Base-by-base conservation (phyloP, 768 basidiomycete species). In the Leccinum subgranulosum region DNA sequence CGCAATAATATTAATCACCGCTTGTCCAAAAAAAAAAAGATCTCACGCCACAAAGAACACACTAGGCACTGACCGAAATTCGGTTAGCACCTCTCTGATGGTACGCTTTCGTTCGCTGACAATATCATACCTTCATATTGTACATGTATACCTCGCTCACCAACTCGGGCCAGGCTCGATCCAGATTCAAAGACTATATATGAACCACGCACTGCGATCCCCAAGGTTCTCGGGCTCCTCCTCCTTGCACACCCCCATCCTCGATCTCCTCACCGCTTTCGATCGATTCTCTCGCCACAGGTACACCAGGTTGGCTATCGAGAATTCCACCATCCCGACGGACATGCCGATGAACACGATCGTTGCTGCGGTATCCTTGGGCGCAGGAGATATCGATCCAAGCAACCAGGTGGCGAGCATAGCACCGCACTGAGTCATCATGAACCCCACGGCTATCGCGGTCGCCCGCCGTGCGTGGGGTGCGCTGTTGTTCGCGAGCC, bases 31-130 rank as follows among this genome's bases (percentile, higher is more conserved):
- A 27, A 27, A 27, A 27, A 27, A 23, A 23, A n/a, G n/a, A n/a
- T n/a, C n/a, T n/a, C n/a, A n/a, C n/a, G n/a, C n/a, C n/a, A n/a
- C n/a, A n/a, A n/a, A n/a, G n/a, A n/a, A n/a, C n/a, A n/a, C n/a
- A n/a, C n/a, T n/a, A n/a, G 23, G 23, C 23, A 23, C 23, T 23
- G 23, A 23, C 23, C 23, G 23, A 23, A 23, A 23, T 23, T 23
- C 23, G 23, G 23, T 23, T 23, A 23, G 23, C 23, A 23, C 23
- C 23, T 23, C 23, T 23, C 23, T 23, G 23, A 23, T 23, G 0
- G 92, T 96, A 48, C 95, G 80, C 36, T 83, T 83, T 81, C 0
- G 93, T 91, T 43, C 83, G 80, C 45, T 84, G 83, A 54, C 88
- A 88, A 69, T 98, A 99, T 43, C 41, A 43, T 11, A 17, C 19